phyloP scores from a whole-genome alignment of 1,284 basidiomycete genomes.

The Apiotrichum mycotoxinovorans region DNA sequence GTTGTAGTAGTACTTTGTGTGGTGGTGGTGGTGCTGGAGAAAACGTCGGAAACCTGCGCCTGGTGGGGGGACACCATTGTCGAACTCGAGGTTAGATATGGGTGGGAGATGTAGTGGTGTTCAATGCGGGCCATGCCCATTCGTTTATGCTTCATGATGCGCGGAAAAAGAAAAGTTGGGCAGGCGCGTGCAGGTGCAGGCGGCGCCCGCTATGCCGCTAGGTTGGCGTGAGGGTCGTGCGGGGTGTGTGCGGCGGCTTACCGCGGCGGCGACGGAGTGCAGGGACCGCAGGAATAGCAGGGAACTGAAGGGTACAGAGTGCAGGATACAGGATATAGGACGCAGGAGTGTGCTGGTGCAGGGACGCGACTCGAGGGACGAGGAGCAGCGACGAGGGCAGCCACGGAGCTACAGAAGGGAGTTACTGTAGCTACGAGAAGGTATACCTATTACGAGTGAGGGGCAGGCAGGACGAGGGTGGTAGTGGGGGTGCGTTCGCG shows the following conservation, averaged over 20 bases:
- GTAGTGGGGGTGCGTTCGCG: no score
- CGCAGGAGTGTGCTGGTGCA: neutral
- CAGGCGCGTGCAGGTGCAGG: neutral
- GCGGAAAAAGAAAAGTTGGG: neutral
- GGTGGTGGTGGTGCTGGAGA: neutral
- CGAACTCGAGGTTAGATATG: neutral
- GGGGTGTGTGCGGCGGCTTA: neutral
- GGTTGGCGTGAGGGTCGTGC: neutral
- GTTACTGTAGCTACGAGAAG: no score
- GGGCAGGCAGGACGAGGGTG: no score
- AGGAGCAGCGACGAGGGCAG: no score
- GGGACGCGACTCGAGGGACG: no score
- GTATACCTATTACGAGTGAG: no score
- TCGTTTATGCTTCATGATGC: conserved; percentile 4
- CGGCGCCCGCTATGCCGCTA: no score
- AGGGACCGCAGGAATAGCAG: no score
- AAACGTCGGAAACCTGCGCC: neutral
- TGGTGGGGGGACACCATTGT: neutral
- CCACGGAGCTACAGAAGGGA: no score
- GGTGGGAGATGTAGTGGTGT: neutral
- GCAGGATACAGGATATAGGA: neutral
- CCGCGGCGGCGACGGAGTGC: neutral
- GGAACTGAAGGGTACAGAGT: no score
- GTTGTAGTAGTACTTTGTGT: no score
- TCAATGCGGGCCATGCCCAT: conserved; percentile 7